Base-by-base conservation (phyloP, 805 yeast genomes). In the Yarrowia osloensis region DNA sequence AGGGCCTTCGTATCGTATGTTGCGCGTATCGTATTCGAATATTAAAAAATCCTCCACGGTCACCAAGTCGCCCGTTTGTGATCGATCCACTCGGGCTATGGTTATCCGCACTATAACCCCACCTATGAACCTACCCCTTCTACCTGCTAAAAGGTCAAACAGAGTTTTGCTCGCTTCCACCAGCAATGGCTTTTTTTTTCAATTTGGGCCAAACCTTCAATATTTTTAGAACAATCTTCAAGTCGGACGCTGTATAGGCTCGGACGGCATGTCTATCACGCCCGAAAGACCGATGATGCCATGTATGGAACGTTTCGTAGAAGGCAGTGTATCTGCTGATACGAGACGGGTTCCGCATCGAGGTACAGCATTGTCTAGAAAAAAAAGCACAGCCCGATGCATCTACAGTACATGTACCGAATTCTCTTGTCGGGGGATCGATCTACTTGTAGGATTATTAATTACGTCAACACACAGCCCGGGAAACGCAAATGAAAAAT, bases 111-210 rank as follows among this genome's bases (percentile, higher is more conserved):
- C 22, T 39, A 39, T n/a, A 44, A 24, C 49, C 49, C 50, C 50
- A 46, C 50, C 21, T 46, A 46, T 46, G 21, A 46, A 31, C 55
- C 40, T 33, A 29, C 39, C 26, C 21, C 37, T 29, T 28, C 35
- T 37, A 49, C 22, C 24, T 49, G 33, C 54, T 24, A 12, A 5
- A 46, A 24, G 49, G 33, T 15, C 40, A 50, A 50, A 33, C 57
- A 21, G 40, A 50, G 40, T 50, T 50, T 49, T 31, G 57, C 57
- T 50, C 57, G 40, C 57, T 50, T 50, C 57, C 57, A 50, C 35
- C 55, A 29, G n/a, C 55, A 17, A 37, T n/a, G 26, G 33, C 24
- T 17, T n/a, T 19, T 49, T 19, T 49, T 29, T 49, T 31, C 39
- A 29, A 19, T 29, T 47, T 26, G 22, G 24, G 35, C 35, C 55